Base-by-base conservation (phyloP, 345 rosid genomes). In the Eucalyptus marginata region DNA sequence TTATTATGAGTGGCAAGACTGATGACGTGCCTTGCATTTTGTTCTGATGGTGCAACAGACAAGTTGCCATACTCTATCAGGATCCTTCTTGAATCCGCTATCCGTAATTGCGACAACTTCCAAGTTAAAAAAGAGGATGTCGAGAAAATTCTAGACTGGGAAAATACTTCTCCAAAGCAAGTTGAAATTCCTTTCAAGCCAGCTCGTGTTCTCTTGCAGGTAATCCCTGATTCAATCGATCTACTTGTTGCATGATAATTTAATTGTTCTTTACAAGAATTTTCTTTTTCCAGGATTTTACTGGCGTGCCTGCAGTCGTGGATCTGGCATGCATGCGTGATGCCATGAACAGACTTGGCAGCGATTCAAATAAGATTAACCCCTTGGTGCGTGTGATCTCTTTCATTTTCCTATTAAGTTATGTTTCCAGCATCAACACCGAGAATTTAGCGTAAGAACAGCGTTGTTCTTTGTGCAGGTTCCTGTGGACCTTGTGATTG, bases 271-370 rank as follows among this genome's bases (percentile, higher is more conserved):
- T 88, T 87, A 89, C 46, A 44, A 33, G 66, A 49, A 25, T 90
- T 56, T 20, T 90, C 18, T 86, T 84, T 88, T 89, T 62, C 81
- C 94, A 98, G 99, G 99, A 97, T 92, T 97, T 98, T 93, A 98
- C 99, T 88, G 99, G 99, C n/a, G 99, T 98, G 49, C 99, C 99
- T 51, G 99, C 97, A 46, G 99, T 97, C 54, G 99, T 98, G 85
- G 99, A 98, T 90, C 99, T 98, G 87, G 99, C 99, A 90, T 93
- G 97, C 86, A 98, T 98, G 99, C 97, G 99, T 89, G 99, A 98
- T 96, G 99, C 99, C 18, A 97, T 98, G 99, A 94, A 91, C 87
- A 96, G 90, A 49, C 97, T 98, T 40, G 99, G 99, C 64, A 93
- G 99, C 91, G 99, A 98, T 90, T 91, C 99, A 8, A 93, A 90